Percentiles rank a stretch among this genome's conserved stretches.
Evolutionary conservation across 2,329 filamentous ascomycete species (phyloP).

Genomic region (Scedosporium dehoogii): DNA sequence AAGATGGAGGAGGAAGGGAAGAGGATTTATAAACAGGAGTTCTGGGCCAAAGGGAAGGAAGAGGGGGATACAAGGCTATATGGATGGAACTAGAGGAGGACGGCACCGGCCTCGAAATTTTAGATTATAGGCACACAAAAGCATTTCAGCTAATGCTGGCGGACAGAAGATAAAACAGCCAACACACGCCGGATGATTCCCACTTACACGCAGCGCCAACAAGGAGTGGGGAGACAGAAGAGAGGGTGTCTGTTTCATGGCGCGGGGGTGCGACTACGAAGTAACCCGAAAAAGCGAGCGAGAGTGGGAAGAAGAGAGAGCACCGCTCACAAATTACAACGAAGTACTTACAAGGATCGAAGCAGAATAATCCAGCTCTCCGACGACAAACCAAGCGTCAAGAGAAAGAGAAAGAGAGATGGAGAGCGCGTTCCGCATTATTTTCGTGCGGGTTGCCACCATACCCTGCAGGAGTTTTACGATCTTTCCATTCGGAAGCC

Average conservation of each 20-base stretch:
- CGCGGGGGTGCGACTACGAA: neutral
- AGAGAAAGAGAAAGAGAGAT: neutral
- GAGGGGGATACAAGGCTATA: neutral
- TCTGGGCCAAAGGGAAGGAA: neutral
- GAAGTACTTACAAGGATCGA: too few species aligned
- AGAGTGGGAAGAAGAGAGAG: neutral
- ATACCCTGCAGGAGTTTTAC: neutral
- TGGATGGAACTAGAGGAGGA: neutral
- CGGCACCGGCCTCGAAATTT: neutral
- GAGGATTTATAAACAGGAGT: neutral
- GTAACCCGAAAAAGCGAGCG: neutral
- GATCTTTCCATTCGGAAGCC: neutral
- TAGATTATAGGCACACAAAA: neutral
- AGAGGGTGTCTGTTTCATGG: neutral
- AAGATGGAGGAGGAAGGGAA: neutral
- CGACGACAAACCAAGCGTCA: neutral
- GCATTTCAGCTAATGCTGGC: neutral
- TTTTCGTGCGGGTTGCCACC: conserved; percentile 5
- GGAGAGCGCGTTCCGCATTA: neutral
- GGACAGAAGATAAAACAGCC: neutral
- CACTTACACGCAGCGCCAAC: neutral
- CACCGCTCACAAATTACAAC: too few species aligned
- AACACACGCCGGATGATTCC: neutral
- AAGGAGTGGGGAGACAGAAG: neutral
- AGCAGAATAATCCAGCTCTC: neutral